Evolutionary conservation across 2,329 filamentous ascomycete species (phyloP), one percentile per base, ranked within the genome.

Genomic region (Ophiostoma tasmaniense): DNA sequence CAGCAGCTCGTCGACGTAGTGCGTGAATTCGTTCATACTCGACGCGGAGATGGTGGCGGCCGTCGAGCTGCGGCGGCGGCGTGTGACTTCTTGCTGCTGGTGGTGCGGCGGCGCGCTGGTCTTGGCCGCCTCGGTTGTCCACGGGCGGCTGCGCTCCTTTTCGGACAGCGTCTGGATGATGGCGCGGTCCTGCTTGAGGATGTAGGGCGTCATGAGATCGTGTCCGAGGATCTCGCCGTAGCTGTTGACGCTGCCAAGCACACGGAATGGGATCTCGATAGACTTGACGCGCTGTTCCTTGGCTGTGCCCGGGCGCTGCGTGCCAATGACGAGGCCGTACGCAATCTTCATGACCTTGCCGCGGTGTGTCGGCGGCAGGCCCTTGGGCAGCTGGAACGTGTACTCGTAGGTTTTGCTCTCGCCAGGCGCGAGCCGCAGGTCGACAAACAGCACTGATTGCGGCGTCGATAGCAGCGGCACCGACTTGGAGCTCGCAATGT

Each of bases 391-490:
- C 62, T 86, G 89, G 77, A 97, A 97, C 0, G 87, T 86, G 77
- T 97, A 99, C 66, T 90, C 91, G 75, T 90, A 99, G 65, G 89
- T 90, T 74, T 87, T 89, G 77, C 92, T 96, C 79, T 99, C 93
- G 1, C 94, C 95, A 0, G 95, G 93, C 7, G 86, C 89, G 28
- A 99, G 84, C 74, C 90, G 88, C 69, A 99, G 81, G 77, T 99
- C 93, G 67, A 99, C 95, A 77, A 99, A 99, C 14, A 99, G 81
- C 71, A 99, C 92, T 1, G 93, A 97, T 79, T 98, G 95, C 1
- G 94, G 93, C 5, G 94, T 98, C 20, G 92, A 95, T n/a, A 99
- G 83, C 64, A 99, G 81, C 0, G 95, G 95, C 61, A 99, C 89
- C 2, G 91, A 90, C 76, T 92, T 93, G 39, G 92, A 90, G 76